Base-by-base conservation (phyloP, 2,329 filamentous ascomycete species). In the Xylaria multiplex region DNA sequence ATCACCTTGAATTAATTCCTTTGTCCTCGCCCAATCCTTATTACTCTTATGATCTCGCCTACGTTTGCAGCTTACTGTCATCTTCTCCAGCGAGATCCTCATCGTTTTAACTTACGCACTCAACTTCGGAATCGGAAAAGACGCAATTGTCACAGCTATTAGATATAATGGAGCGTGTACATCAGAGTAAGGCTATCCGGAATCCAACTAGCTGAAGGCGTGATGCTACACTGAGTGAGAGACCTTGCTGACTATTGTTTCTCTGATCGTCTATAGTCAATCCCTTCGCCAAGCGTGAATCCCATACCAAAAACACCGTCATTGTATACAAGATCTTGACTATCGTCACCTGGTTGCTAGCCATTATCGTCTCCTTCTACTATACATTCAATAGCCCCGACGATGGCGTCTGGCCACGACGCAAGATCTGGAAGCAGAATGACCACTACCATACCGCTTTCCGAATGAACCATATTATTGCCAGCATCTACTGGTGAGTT, bases 381-480 rank as follows among this genome's bases (percentile, higher is more conserved):
- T 96, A 96, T 79, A 87, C 87, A 55, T 79, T 90, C 77, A 80
- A 89, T 71, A 79, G 81, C 14, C 91, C 92, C 0, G 80, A 85
- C 59, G 89, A 93, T 79, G 88, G 88, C 71, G 78, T 82, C 74
- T 81, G 81, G 70, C 80, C 84, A 68, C 84, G 86, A 66, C 84
- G 85, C 69, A 89, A 86, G 65, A 92, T 97, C 77, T 95, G 90
- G 90, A 87, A 87, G 62, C 89, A 93, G 79, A 93, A 93, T 76
- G 80, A 84, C 64, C 81, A 82, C 59, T 86, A 88, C 71, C 83
- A 81, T 42, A 94, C 91, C 7, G 90, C 91, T 8, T 97, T 96
- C 78, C 88, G 89, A 53, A 84, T 93, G 80, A 93, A 91, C 80
- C 83, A 85, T 27, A 75, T 84, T 72, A 86, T 90, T 69, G 81